phyloP scores from a whole-genome alignment of 2,329 filamentous ascomycete species.

The Fusarium sp. region DNA sequence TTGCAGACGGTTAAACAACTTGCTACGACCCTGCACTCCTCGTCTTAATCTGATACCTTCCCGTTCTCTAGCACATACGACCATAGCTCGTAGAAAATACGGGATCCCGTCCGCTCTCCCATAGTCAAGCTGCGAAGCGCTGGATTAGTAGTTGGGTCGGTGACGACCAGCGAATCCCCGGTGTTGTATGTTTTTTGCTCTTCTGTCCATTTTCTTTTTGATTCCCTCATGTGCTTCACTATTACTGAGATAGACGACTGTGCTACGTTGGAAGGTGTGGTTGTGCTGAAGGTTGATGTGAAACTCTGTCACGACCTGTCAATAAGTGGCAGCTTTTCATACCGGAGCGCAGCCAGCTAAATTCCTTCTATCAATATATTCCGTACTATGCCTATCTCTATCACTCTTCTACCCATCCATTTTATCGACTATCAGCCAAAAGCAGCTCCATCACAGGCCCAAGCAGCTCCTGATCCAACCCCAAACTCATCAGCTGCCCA shows the following conservation, averaged over 20 bases:
- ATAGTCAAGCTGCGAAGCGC: conserved; percentile 8
- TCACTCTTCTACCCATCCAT: neutral
- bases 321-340: neutral
- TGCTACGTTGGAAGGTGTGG: neutral
- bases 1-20: neutral
- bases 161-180: conserved; percentile 13
- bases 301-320: neutral
- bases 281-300: neutral
- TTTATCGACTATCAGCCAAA: conserved; percentile 42
- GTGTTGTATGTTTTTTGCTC: conserved; percentile 10
- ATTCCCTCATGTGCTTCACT: fast-evolving
- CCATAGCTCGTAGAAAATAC: conserved; percentile 13
- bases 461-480: conserved; percentile 39
- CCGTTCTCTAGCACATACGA: neutral
- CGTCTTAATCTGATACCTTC: neutral
- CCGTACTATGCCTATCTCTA: neutral
- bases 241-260: neutral
- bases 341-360: neutral
- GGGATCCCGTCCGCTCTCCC: conserved; percentile 9
- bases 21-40: neutral
- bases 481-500: conserved; percentile 42
- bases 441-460: conserved; percentile 45
- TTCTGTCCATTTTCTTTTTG: neutral
- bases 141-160: conserved; percentile 8
- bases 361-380: neutral